Evolutionary conservation across 352 stramenopile genomes (phyloP).

Genomic region (Halophytophthora polymorphica): DNA sequence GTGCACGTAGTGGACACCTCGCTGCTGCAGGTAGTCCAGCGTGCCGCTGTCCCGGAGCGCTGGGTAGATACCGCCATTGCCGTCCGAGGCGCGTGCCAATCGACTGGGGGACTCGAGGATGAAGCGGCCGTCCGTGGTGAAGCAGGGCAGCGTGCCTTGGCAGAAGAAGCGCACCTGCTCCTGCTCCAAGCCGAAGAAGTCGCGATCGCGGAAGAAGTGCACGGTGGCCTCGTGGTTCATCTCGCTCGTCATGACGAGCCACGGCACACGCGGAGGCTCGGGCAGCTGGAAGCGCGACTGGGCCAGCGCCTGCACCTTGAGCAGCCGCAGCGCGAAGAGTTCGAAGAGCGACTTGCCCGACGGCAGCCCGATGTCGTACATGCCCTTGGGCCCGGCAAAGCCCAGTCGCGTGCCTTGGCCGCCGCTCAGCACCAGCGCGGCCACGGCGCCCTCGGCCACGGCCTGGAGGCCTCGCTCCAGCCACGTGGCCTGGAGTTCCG

Average conservation of each 20-base stretch:
- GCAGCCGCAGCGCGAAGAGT: constrained; percentile 87
- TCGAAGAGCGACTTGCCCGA: constrained; percentile 93
- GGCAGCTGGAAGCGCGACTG: constrained; percentile 15
- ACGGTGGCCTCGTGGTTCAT: constrained; percentile 95
- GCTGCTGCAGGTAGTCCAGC: constrained; percentile 78
- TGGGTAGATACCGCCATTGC: constrained; percentile 97
- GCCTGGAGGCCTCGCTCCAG: constrained; percentile 54
- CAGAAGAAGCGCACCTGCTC: constrained; percentile 94
- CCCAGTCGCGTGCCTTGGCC: constrained; percentile 95
- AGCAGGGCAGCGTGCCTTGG: constrained; percentile 95
- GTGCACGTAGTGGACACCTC: constrained; percentile 94
- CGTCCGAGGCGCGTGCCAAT: constrained; percentile 93
- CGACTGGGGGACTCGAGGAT: constrained; percentile 88
- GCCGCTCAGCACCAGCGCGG: constrained; percentile 89
- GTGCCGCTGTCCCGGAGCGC: constrained; percentile 89
- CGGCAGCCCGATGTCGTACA: constrained; percentile 90
- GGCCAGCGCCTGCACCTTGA: constrained; percentile 59
- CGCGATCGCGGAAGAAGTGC: constrained; percentile 87
- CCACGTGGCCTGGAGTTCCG: constrained; percentile 34
- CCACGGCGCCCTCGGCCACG: constrained; percentile 78
- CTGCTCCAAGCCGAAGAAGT: constrained; percentile 90
- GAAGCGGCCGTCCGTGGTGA: constrained; percentile 94
- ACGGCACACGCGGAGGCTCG: constrained; percentile 57
- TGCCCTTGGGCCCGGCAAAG: constrained; percentile 93
- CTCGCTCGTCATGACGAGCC: constrained; percentile 95